Evolutionary conservation across 345 rosid genomes (phyloP), one percentile per base, ranked within the genome.

Genomic region (Gossypium australe): DNA sequence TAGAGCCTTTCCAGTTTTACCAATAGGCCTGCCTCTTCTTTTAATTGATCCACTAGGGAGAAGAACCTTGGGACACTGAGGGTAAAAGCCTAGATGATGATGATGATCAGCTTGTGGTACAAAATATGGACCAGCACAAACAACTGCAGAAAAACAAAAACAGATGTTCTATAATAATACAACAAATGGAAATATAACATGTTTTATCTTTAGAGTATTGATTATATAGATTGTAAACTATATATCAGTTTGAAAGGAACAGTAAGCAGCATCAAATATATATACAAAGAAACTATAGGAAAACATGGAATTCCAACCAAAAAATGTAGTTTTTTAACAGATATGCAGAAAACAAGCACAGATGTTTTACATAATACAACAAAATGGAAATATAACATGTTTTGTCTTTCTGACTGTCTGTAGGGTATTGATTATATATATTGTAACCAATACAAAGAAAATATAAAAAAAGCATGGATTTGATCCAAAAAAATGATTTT

Each of bases 61-160:
- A 18, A 80, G 64, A 11, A 74, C 79, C 56, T 78, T 83, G 17
- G 83, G 78, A 43, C 79, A 74, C 12, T 72, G 85, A n/a, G 77
- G 81, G 80, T 67, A 80, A 57, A 83, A 66, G 76, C 87, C 84
- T 76, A 78, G 62, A 24, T 24, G 27, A 56, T 56, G 62, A 4
- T 24, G 27, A 56, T 56, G 11, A 58, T 86, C 85, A 61, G 73
- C 80, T 58, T 77, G 85, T 1, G 88, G 80, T 12, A 78, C 43
- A 51, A 79, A 81, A 75, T 81, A 78, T 43, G 90, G 81, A 2
- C 86, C 70, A 34, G 41, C 41, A 53, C 79, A 82, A 51, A 82
- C 78, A 70, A 52, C 90, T 85, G 80, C 22, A 76, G 18, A 25
- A 74, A 25, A 17, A 41, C 11, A 44, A 22, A 4, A 56, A 11